Base-by-base conservation (phyloP, 495 filamentous ascomycete species). In the Ascodesmis nigricans region DNA sequence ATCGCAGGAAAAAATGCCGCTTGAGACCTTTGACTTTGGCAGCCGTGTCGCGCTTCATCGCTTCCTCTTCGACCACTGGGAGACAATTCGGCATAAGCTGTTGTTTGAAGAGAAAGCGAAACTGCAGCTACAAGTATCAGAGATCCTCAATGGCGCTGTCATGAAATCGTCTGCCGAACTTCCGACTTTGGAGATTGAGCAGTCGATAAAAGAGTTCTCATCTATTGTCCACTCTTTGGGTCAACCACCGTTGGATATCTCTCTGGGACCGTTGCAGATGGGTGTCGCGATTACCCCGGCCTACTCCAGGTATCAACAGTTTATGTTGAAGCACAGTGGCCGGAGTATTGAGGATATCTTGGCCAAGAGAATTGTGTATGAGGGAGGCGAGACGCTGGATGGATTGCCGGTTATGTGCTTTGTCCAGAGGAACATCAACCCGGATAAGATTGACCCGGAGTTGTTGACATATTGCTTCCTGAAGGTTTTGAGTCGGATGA, bases 21-120 rank as follows among this genome's bases (percentile, higher is more conserved):
- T 52, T 10, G 70, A 75, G 49, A 62, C 63, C 13, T 73, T 70
- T 41, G 70, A 75, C 42, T 75, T 73, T 50, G 70, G 69, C 14
- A 69, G 66, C 15, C 71, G 65, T 36, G 67, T 75, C 16, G 63
- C 66, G 13, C 49, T 75, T 9, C 70, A 75, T 50, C 56, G 70
- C 38, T 73, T 75, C 40, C 43, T 75, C 17, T 73, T 71, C 42
- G 70, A 75, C 42, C 67, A 75, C 29, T 73, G 69, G 67, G 70
- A 75, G 38, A 63, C 66, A 31, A 65, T 75, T 16, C 58, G 66
- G 36, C 69, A 71, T 37, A 63, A 67, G 37, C 58, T 75, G 20
- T 60, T 67, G 23, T 58, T 64, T 21, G 59, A 64, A 43, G 69
- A 52, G 35, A 52, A 52, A 25, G 36, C 43, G n/a, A 47, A 47